Base-by-base conservation (phyloP, 225 moss, liverwort and hornwort genomes). In the Polytrichum commune region DNA sequence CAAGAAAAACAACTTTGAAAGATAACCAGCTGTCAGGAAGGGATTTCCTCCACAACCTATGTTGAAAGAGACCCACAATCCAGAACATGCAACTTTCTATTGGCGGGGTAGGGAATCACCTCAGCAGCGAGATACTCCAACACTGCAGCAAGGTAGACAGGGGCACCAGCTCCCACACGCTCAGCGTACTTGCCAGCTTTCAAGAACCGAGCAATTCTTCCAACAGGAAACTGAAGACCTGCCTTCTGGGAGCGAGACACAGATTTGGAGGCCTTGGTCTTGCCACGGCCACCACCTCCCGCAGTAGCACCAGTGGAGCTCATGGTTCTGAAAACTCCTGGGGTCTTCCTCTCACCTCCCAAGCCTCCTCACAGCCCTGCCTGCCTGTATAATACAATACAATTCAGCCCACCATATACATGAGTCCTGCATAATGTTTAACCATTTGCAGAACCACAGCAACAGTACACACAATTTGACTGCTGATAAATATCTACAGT, bases 71-170 rank as follows among this genome's bases (percentile, higher is more conserved):
- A 9, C 35, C 35, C 35, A 35, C 35, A 35, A 35, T 2, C 46
- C 46, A 46, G 46, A 13, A 46, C 3, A 10, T 46, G 3, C 13
- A 13, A 46, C 13, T 46, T 3, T 13, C 1, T 58, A 58, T 23
- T 58, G 62, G 35, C 53, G 27, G 4, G 2, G 25, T 23, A 18
- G 18, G 68, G 13, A 0, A 66, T 77, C 67, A 91, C 91, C 93
- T 93, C 93, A 0, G 91, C 93, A 61, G 91, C 93, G 23, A 93
- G 87, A 19, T 93, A 93, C 53, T 93, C 93, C 57, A 93, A 76
- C 72, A 93, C 91, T 2, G 93, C 93, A 25, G 93, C 88, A 13
- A 93, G 77, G 27, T 93, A 93, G 16, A 93, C 93, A 0, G 91
- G 93, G 0, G 93, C 93, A 60, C 93, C 91, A 54, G 91, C 80